phyloP scores from a whole-genome alignment of 768 basidiomycete genomes.

The Xerocomus brunneocitrinus region DNA sequence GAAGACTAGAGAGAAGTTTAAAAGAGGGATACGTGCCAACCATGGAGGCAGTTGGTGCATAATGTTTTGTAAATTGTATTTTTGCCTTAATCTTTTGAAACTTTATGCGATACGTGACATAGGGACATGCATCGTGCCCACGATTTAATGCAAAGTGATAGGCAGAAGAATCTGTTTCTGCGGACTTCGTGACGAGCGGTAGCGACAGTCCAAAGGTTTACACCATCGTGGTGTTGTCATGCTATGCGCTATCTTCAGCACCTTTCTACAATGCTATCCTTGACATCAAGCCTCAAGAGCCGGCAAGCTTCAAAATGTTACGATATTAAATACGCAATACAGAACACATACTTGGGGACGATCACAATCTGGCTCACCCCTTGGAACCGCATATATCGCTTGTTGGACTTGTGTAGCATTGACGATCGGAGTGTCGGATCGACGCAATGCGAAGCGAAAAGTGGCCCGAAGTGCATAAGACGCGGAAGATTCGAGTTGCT shows the following conservation, averaged over 20 bases:
- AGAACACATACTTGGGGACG: no score
- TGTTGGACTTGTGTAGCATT: no score
- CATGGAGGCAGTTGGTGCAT: constrained; percentile 75
- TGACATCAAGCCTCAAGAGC: no score
- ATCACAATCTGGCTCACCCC: no score
- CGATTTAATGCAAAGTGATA: background rate
- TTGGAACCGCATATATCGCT: no score
- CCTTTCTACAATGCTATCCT: no score
- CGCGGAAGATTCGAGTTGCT: background rate
- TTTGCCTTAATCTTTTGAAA: constrained; percentile 19
- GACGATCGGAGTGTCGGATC: no score
- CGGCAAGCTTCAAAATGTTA: no score
- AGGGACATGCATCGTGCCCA: background rate
- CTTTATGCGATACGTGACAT: background rate
- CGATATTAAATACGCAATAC: no score
- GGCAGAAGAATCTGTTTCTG: background rate
- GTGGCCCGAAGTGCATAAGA: no score
- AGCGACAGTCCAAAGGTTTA: background rate
- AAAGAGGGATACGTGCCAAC: constrained; percentile 81
- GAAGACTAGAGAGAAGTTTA: constrained; percentile 74
- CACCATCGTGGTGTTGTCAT: background rate
- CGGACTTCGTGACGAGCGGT: background rate
- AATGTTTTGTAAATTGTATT: constrained; percentile 36
- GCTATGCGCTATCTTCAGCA: no score
- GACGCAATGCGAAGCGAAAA: no score